A percentile compares a stretch with the other conserved stretches of the same genome.
Conservation (phyloP, 1,139 yeast genomes). For the Hyphopichia burtonii region DNA sequence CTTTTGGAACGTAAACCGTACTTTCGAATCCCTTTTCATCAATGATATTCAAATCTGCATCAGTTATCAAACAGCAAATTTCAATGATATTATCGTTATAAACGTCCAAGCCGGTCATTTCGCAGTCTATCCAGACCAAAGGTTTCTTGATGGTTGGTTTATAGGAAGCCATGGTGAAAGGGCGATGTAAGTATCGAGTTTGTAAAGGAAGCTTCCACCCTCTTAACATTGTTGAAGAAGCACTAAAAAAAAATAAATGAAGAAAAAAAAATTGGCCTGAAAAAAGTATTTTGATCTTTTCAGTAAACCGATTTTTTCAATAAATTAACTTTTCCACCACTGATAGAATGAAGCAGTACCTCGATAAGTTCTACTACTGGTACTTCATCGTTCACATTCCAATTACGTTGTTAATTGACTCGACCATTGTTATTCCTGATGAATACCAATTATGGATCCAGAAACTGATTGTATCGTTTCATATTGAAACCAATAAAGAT, state of each 20-base stretch:
- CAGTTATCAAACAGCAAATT: slow-evolving; percentile 87
- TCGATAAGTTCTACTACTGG: slow-evolving; percentile 53
- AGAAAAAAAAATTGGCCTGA: no score
- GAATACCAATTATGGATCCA: slow-evolving; percentile 51
- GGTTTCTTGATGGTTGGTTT: slow-evolving; percentile 20
- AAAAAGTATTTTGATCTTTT: no score
- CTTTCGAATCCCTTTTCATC: slow-evolving; percentile 76
- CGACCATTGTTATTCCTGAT: slow-evolving; percentile 64
- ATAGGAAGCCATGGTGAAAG: background rate
- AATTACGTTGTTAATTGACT: slow-evolving; percentile 72
- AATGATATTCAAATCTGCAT: slow-evolving; percentile 67
- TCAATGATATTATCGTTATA: slow-evolving; percentile 78
- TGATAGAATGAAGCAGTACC: background rate
- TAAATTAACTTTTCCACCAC: no score
- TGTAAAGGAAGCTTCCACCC: no score
- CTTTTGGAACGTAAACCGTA: slow-evolving; percentile 69
- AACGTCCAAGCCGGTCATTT: slow-evolving; percentile 90
- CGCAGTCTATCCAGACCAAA: slow-evolving; percentile 81
- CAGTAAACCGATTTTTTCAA: no score
- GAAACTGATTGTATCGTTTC: slow-evolving; percentile 50
- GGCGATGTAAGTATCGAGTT: no score
- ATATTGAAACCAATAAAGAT: slow-evolving; percentile 65
- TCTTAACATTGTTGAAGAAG: no score
- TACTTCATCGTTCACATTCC: slow-evolving; percentile 63
- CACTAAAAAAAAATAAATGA: no score